Base-by-base conservation (phyloP, 2,329 filamentous ascomycete genomes). In the Colletotrichum magnum region DNA sequence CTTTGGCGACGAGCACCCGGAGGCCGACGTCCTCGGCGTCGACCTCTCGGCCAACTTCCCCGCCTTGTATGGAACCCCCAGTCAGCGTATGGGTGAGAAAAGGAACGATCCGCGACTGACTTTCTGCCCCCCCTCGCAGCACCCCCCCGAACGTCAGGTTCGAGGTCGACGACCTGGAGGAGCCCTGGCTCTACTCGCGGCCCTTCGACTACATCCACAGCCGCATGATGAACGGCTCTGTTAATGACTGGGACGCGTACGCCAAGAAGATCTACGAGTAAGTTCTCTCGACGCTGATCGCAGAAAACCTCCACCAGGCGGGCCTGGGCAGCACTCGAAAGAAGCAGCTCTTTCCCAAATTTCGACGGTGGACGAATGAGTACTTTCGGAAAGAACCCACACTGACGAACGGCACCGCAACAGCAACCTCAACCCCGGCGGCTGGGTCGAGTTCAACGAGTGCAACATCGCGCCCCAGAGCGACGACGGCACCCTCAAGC, bases 91-190 rank as follows among this genome's bases (percentile, higher is more conserved):
- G 18, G 18, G 18, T 18, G 18, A 18, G 18, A 18, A 18, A 18
- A 18, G 18, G 18, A 18, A 18, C 18, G 18, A 18, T 18, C 18
- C 18, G 18, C 18, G 18, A 18, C 18, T 18, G 18, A 18, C 18
- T 18, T 18, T 18, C 18, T 18, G 18, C 18, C 18, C 18, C 18
- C 18, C 18, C 18, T 18, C 18, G 18, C 18, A 66, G 63, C 15
- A 80, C 82, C 4, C 83, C 84, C 0, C 79, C 81, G 0, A 86
- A 87, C 59, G 77, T 84, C 36, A 74, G 72, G 6, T 86, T 86
- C 70, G 79, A 82, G 50, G 72, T 82, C 61, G 80, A 82, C 61
- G 79, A 82, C 65, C 62, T 75, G 1, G 78, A 79, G 16, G 72
- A 76, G 51, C 48, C 72, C 47, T 82, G 79, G 80, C 73, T 73